Percentiles rank a stretch among this genome's conserved stretches.
These are phyloP conservation scores for Leucocoprinus leucothites DNA, from an alignment of 768 basidiomycete species.

Conservation along the genomic window DNA sequence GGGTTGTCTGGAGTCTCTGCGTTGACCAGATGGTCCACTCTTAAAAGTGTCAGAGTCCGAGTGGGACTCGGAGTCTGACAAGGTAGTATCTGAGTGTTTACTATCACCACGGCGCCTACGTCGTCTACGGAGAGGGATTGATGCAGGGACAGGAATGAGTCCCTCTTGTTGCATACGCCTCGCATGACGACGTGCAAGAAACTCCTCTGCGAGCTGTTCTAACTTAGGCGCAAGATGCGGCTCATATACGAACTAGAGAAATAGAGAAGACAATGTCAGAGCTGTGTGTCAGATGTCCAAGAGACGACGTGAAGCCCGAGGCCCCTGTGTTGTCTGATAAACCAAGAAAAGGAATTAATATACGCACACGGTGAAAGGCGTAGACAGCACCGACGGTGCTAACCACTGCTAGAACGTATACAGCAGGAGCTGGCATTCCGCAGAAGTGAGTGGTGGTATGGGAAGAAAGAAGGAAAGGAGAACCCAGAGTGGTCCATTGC, in stretches of 20 bases:
- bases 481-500: background rate
- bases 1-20: background rate
- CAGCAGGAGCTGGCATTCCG: constrained; percentile 36
- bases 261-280: constrained; percentile 11
- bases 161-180: constrained; percentile 24
- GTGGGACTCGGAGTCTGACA: constrained; percentile 15
- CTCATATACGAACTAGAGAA: constrained; percentile 60
- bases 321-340: background rate
- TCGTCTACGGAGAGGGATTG: constrained; percentile 19
- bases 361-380: constrained; percentile 57
- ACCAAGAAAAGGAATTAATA: background rate
- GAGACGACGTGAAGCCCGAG: background rate
- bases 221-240: constrained; percentile 64
- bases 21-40: constrained; percentile 1
- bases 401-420: constrained; percentile 50
- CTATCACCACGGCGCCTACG: constrained; percentile 4
- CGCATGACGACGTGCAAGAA: constrained; percentile 29
- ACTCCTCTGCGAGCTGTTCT: constrained; percentile 45
- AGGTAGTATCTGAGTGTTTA: constrained; percentile 15
- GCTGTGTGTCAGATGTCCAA: constrained; percentile 15
- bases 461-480: background rate
- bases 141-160: constrained; percentile 18
- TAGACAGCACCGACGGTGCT: constrained; percentile 46
- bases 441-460: background rate
- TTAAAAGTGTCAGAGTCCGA: constrained; percentile 18